A percentile compares a stretch with the other conserved stretches of the same genome.
These are phyloP conservation scores for Panicum miliaceum DNA, from an alignment of 176 grass and related monocot genomes.

Conservation along the genomic window DNA sequence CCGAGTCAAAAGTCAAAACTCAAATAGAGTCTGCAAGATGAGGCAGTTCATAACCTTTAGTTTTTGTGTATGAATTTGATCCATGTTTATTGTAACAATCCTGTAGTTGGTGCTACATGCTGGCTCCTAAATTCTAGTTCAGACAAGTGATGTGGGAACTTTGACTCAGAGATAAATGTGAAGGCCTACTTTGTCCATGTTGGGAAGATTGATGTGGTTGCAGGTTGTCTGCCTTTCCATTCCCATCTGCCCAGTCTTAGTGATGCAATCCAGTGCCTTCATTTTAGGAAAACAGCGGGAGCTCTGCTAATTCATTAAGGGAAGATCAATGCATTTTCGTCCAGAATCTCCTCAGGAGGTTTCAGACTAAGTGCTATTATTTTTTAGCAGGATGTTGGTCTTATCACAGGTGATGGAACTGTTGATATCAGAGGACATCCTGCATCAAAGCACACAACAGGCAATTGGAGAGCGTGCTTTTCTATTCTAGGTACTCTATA, in stretches of 20 bases:
- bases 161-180: not conserved
- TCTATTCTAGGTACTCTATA: slow-evolving; percentile 62
- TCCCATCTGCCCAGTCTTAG: too few species aligned
- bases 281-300: not conserved
- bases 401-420: slow-evolving; percentile 67
- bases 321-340: not conserved
- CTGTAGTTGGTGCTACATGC: not conserved
- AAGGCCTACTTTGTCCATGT: not conserved
- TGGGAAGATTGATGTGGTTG: not conserved
- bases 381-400: slow-evolving; percentile 42
- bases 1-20: slow-evolving; percentile 13
- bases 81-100: not conserved
- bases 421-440: slow-evolving; percentile 55
- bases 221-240: too few species aligned
- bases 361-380: slow-evolving; percentile 10
- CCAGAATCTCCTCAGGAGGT: not conserved
- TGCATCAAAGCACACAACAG: slow-evolving; percentile 52
- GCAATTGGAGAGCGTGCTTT: slow-evolving; percentile 62
- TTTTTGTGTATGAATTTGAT: slow-evolving; percentile 6
- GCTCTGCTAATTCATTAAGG: not conserved
- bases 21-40: not conserved
- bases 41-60: not conserved
- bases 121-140: not conserved
- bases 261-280: not conserved
- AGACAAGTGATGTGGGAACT: not conserved